Evolutionary conservation across 345 rosid genomes (phyloP), one percentile per base, ranked within the genome.

Genomic region (Hibiscus syriacus): DNA sequence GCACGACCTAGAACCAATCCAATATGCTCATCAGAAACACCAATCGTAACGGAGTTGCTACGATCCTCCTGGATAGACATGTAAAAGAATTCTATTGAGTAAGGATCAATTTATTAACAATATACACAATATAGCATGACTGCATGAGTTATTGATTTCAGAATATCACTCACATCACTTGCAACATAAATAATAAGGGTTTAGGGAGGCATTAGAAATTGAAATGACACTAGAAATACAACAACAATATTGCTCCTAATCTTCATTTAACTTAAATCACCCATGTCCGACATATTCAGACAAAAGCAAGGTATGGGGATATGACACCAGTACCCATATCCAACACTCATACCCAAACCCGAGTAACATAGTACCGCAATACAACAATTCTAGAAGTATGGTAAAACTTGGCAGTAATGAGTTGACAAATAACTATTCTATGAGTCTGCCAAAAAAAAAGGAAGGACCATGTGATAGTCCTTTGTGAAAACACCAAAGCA

Each of bases 1-100:
- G 93, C 98, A 34, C 98, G 97, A 53, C 99, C 99, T 76, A 94
- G 93, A 76, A 94, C 88, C 78, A 94, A 65, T 14, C 99, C 99
- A 36, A 94, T 84, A 80, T 88, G 98, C 72, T 82, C 99, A 79
- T 94, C 99, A 4, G 97, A 79, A 64, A 94, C 86, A 48, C 97
- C 99, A 52, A 94, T 84, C 16, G 94, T 94, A 80, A 87, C 72
- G 4, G 93, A 85, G 72, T 76, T 83, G 55, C 80, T 79, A 32
- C 67, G 81, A 58, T 94, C 98, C 67, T 91, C 99, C 99, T 94
- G 80, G 23, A 80, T 49, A 72, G 76, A 64, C 68, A 71, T 11
- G 55, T 12, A 62, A 58, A 71, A 39, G 50, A 49, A 17, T 2
- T 55, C 57, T 17, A 55, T 73, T 53, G 70, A 29, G 65, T 59